These are phyloP conservation scores for Exophiala bonariae DNA, from an alignment of 2,329 filamentous ascomycete species.

Conservation along the genomic window DNA sequence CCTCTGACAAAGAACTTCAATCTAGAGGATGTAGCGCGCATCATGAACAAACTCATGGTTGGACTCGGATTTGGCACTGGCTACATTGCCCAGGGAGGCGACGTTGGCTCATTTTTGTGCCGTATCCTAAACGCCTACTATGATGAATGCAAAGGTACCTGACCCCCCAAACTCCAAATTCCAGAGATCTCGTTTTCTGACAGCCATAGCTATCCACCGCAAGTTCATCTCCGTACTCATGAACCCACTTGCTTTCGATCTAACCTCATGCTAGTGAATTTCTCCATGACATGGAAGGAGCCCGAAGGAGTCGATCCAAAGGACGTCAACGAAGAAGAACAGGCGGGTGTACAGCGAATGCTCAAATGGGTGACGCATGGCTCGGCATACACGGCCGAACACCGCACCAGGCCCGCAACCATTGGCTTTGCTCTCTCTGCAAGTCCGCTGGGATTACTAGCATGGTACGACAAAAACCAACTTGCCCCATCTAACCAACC, in stretches of 20 bases:
- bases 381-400: conserved; percentile 52
- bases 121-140: conserved; percentile 44
- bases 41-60: conserved; percentile 55
- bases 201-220: conserved; percentile 9
- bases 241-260: neutral
- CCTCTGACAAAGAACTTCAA: conserved; percentile 46
- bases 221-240: conserved; percentile 1
- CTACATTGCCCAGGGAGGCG: conserved; percentile 60
- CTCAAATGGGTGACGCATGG: conserved; percentile 44
- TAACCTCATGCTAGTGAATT: conserved; percentile 10
- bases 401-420: conserved; percentile 57
- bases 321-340: conserved; percentile 33
- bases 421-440: conserved; percentile 56
- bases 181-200: too few species aligned
- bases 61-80: conserved; percentile 52
- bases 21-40: conserved; percentile 39
- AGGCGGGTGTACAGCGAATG: conserved; percentile 35
- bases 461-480: too few species aligned
- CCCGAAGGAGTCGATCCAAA: conserved; percentile 1
- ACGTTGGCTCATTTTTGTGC: conserved; percentile 51
- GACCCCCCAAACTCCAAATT: neutral
- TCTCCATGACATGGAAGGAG: conserved; percentile 2
- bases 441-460: conserved; percentile 57
- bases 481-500: neutral
- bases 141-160: conserved; percentile 44